A percentile compares a stretch with the other conserved stretches of the same genome.
Conservation (phyloP, 805 yeast genomes). For the Starmerella etchellsii region DNA sequence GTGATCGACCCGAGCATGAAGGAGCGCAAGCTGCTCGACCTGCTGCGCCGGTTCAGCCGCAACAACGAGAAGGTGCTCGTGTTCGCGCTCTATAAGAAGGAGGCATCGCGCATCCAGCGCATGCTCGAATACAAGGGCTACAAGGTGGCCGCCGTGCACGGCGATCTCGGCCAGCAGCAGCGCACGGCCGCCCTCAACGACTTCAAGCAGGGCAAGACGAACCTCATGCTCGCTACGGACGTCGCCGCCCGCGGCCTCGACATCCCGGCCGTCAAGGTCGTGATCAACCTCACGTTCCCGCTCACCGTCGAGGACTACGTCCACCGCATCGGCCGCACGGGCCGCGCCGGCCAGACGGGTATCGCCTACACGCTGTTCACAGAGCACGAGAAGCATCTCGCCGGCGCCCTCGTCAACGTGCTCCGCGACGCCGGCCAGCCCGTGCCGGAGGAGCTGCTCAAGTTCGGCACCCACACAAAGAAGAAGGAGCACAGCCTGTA, state of each 20-base stretch:
- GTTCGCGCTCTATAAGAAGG: slow-evolving; percentile 92
- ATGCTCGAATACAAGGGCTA: slow-evolving; percentile 60
- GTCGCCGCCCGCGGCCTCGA: slow-evolving; percentile 98
- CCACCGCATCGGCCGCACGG: slow-evolving; percentile 95
- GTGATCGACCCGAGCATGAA: slow-evolving; percentile 73
- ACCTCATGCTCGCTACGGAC: slow-evolving; percentile 84
- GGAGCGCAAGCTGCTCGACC: slow-evolving; percentile 58
- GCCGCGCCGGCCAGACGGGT: slow-evolving; percentile 94
- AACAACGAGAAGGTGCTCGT: slow-evolving; percentile 66
- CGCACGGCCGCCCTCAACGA: slow-evolving; percentile 76
- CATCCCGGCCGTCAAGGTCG: slow-evolving; percentile 93
- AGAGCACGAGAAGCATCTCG: slow-evolving; percentile 88
- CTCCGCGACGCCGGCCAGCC: slow-evolving; percentile 87
- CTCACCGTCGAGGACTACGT: slow-evolving; percentile 93
- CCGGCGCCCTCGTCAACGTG: slow-evolving; percentile 88
- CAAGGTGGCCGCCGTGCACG: slow-evolving; percentile 85
- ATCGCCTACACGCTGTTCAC: slow-evolving; percentile 91
- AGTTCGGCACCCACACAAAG: slow-evolving; percentile 95
- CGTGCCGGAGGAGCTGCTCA: slow-evolving; percentile 87
- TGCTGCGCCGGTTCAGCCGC: slow-evolving; percentile 54
- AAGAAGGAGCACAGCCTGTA: slow-evolving; percentile 96
- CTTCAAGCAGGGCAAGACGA: slow-evolving; percentile 69
- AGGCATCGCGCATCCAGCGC: slow-evolving; percentile 82
- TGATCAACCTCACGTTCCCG: slow-evolving; percentile 90
- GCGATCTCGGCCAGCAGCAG: slow-evolving; percentile 85